phyloP scores from a whole-genome alignment of 371 early-diverging fungal species.

The Lichtheimia corymbifera region DNA sequence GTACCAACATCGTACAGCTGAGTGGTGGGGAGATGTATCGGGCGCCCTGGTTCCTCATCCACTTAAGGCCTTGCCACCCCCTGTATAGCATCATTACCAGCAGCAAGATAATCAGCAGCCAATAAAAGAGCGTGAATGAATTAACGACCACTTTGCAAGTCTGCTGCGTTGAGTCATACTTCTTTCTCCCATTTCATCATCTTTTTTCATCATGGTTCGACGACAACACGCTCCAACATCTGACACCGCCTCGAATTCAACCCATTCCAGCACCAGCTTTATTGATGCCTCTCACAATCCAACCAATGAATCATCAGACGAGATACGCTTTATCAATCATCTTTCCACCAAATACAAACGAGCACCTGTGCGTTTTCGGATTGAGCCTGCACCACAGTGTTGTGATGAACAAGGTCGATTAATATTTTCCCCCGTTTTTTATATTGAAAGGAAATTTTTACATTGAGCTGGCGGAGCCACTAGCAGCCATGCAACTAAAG shows the following conservation, averaged over 20 bases:
- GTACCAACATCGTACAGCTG: conserved; percentile 57
- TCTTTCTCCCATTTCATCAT: not conserved
- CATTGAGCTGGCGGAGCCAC: conserved; percentile 24
- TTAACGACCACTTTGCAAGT: no score
- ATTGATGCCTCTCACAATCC: no score
- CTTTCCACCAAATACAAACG: conserved; percentile 10
- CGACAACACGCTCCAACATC: not conserved
- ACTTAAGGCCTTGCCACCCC: conserved; percentile 45
- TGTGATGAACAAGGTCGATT: conserved; percentile 11
- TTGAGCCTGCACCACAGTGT: conserved; percentile 14
- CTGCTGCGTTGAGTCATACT: no score
- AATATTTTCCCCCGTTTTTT: conserved; percentile 34
- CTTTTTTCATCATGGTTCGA: not conserved
- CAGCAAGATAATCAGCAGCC: conserved; percentile 1
- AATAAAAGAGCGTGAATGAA: conserved; percentile 4
- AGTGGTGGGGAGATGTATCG: conserved; percentile 68
- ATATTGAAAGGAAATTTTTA: conserved; percentile 35
- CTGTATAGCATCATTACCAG: not conserved
- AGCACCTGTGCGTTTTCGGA: conserved; percentile 17
- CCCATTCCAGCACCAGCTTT: no score
- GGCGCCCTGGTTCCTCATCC: conserved; percentile 57
- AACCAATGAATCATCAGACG: not conserved
- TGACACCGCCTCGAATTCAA: not conserved
- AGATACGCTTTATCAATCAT: conserved; percentile 8
- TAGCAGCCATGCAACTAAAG: conserved; percentile 37